A percentile compares a stretch with the other conserved stretches of the same genome.
Conservation (phyloP, 2,329 filamentous ascomycete genomes). For the Chaetomium sp. region DNA sequence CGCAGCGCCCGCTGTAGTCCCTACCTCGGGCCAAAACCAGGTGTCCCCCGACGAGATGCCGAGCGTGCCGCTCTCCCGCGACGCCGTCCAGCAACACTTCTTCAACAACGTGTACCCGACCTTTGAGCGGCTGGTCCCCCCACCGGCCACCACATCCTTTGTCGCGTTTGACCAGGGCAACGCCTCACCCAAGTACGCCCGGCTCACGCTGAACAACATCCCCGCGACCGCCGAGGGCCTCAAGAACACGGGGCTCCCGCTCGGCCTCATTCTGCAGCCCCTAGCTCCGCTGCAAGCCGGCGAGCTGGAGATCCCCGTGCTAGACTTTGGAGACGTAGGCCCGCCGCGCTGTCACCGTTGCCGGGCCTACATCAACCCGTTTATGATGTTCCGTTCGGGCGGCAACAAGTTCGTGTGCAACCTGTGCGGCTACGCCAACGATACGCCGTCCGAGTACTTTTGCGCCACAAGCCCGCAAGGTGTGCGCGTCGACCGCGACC, state of each 20-base stretch:
- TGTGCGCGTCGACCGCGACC: conserved; percentile 77
- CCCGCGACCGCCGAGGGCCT: conserved; percentile 76
- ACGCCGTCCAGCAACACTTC: conserved; percentile 76
- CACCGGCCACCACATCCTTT: conserved; percentile 80
- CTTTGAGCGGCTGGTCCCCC: conserved; percentile 88
- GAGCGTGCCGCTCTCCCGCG: conserved; percentile 79
- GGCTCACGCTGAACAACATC: conserved; percentile 89
- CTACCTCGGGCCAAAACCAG: conserved; percentile 61
- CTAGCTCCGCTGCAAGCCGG: conserved; percentile 76
- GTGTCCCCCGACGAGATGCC: conserved; percentile 91
- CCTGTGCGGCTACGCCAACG: conserved; percentile 95
- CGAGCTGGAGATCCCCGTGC: conserved; percentile 79
- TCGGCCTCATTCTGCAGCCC: conserved; percentile 85
- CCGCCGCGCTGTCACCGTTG: conserved; percentile 90
- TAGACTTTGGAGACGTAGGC: conserved; percentile 89
- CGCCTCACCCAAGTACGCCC: conserved; percentile 86
- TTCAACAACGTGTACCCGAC: conserved; percentile 86
- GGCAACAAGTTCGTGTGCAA: conserved; percentile 98
- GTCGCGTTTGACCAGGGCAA: conserved; percentile 96
- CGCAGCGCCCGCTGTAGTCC: conserved; percentile 40
- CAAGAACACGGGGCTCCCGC: conserved; percentile 70
- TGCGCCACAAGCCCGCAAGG: conserved; percentile 83
- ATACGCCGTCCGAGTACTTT: conserved; percentile 88
- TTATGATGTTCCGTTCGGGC: conserved; percentile 93
- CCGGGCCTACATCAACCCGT: conserved; percentile 95